Conservation (phyloP, 208 protist species). For the Endotrypanum monterogeii region DNA sequence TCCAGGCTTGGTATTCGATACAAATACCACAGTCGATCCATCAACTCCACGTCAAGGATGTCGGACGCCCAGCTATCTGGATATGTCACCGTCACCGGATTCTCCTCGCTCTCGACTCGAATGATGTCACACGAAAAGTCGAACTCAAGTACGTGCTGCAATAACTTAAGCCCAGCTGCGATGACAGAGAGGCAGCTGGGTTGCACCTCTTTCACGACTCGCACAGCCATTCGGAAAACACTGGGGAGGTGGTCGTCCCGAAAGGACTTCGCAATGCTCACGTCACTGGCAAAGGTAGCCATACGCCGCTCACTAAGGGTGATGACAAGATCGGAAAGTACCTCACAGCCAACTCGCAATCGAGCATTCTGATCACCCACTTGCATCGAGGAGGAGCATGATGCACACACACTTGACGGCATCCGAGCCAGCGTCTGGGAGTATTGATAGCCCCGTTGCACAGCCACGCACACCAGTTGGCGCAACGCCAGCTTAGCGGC, state of each 20-base stretch:
- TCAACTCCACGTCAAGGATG: slow-evolving; percentile 21
- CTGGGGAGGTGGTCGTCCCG: slow-evolving; percentile 47
- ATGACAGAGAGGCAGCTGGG: slow-evolving; percentile 7
- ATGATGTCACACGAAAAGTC: slow-evolving; percentile 29
- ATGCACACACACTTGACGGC: slow-evolving; percentile 29
- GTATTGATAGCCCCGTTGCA: slow-evolving; percentile 33
- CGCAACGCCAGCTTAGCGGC: slow-evolving; percentile 31
- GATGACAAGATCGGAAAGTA: slow-evolving; percentile 29
- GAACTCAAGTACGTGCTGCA: slow-evolving; percentile 31
- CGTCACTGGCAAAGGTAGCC: slow-evolving; percentile 27
- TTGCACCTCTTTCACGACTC: slow-evolving; percentile 31
- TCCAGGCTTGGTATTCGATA: slow-evolving; percentile 27
- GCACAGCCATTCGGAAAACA: slow-evolving; percentile 42
- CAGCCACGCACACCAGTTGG: slow-evolving; percentile 24
- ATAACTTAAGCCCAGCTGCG: slow-evolving; percentile 15
- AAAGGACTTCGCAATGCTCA: slow-evolving; percentile 41
- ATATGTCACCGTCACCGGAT: slow-evolving; percentile 22
- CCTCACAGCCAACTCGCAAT: slow-evolving; percentile 33
- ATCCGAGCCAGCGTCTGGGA: slow-evolving; percentile 23
- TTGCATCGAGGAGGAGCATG: slow-evolving; percentile 13
- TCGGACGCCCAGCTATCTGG: slow-evolving; percentile 13
- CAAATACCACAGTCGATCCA: slow-evolving; percentile 26
- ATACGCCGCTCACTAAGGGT: slow-evolving; percentile 31
- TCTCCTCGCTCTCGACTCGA: slow-evolving; percentile 12
- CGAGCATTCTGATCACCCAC: slow-evolving; percentile 5